Evolutionary conservation across 2,329 filamentous ascomycete species (phyloP).

Genomic region (Colletotrichum endophyticum): DNA sequence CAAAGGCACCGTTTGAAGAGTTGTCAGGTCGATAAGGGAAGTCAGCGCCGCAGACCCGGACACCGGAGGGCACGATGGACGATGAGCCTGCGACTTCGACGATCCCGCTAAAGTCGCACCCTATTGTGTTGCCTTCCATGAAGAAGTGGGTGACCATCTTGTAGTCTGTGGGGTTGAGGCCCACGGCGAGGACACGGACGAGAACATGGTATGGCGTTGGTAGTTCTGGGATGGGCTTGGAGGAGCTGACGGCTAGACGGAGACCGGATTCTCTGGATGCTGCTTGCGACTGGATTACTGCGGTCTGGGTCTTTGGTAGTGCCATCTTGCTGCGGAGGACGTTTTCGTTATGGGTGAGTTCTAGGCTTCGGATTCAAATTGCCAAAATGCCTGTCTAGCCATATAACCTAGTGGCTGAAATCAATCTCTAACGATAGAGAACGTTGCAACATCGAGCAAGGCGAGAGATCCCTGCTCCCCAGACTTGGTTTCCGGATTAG

Average conservation of each 20-base stretch:
- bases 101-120: constrained; percentile 30
- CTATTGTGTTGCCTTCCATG: constrained; percentile 4
- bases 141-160: constrained; percentile 28
- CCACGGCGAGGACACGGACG: constrained; percentile 27
- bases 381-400: fast-evolving
- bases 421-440: background rate
- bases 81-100: constrained; percentile 3
- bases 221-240: background rate
- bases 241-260: background rate
- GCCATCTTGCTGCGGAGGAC: background rate
- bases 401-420: background rate
- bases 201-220: constrained; percentile 7
- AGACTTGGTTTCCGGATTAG: background rate
- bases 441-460: background rate
- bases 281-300: background rate
- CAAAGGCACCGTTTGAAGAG: background rate
- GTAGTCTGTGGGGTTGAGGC: constrained; percentile 30
- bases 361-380: background rate
- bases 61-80: background rate
- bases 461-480: background rate
- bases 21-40: background rate
- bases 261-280: background rate
- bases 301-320: background rate
- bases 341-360: background rate
- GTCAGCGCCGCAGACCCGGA: background rate